Evolutionary conservation across 192 early-diverging fungal genomes (phyloP), one percentile per base, ranked within the genome.

Genomic region (Coemansia erecta): DNA sequence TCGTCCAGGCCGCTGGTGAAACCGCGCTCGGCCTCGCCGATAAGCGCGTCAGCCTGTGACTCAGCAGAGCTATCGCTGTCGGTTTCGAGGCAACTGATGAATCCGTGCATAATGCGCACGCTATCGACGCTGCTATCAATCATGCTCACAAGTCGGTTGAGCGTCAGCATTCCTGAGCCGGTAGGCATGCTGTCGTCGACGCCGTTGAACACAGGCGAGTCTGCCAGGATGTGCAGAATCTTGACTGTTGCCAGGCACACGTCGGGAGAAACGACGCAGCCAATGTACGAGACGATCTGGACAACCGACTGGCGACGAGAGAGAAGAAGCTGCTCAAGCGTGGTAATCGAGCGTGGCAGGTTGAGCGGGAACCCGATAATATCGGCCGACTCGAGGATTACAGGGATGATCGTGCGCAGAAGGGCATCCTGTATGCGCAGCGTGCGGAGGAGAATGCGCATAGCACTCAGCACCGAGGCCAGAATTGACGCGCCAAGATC

Each of bases 301-400:
- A 92, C 81, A 45, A 97, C 84, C 3, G 85, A 78, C 26, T 81
- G 61, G 13, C 81, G 81, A 50, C 86, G 84, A 49, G 83, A 89
- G 1, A 92, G 71, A 17, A 99, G 77, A 24, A 90, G 84, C 60
- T 91, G 83, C 60, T 97, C 94, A 26, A 98, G 72, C 19, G 89
- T 82, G 2, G 81, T 81, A 62, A 97, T 76, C 48, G 73, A 79
- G 47, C 70, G 70, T 56, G 81, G 70, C 50, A 76, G 67, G 53
- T 81, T 69, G 54, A 77, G 60, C 51, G 71, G 52, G 60, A 78
- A 82, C 8, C 71, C 84, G 24, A 81, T 76, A 56, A 69, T 64
- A 45, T 64, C 77, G 0, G 65, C 51, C 1, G 65, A 61, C 24
- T 81, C 82, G 31, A 82, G 60, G 11, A 93, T 60, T 15, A 79